Percentiles rank a stretch among this genome's conserved stretches.
Evolutionary conservation across 2,329 filamentous ascomycete species (phyloP).

Genomic region (Colletotrichum sublineola): DNA sequence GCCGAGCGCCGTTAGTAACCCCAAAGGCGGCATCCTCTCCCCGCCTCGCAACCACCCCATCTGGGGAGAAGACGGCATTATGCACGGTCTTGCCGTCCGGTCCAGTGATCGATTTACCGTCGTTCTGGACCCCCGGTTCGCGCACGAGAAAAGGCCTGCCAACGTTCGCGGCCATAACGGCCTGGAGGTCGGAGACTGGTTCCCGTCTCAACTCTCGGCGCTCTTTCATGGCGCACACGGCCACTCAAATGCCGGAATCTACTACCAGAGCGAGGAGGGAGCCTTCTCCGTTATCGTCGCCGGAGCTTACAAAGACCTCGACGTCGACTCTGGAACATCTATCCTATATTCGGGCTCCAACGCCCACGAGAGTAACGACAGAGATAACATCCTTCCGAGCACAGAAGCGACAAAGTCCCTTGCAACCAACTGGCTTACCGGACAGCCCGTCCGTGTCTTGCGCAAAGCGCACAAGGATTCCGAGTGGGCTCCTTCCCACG

Average conservation of each 20-base stretch:
- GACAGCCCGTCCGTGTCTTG: slow-evolving; percentile 49
- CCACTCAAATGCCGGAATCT: slow-evolving; percentile 62
- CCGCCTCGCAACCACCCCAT: slow-evolving; percentile 45
- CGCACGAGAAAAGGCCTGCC: slow-evolving; percentile 27
- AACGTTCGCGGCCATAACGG: slow-evolving; percentile 50
- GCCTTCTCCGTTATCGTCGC: slow-evolving; percentile 69
- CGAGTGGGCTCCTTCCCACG: slow-evolving; percentile 35
- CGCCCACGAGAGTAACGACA: slow-evolving; percentile 42
- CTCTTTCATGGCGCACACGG: slow-evolving; percentile 69
- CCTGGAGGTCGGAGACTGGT: slow-evolving; percentile 61
- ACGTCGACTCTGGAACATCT: slow-evolving; percentile 46
- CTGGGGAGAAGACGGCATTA: slow-evolving; percentile 49
- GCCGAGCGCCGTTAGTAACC: no score
- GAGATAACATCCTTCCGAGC: neutral
- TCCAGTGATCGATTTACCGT: neutral
- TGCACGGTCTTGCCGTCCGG: slow-evolving; percentile 46
- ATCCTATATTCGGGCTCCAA: slow-evolving; percentile 48
- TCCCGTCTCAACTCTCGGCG: slow-evolving; percentile 63
- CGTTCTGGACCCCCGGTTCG: slow-evolving; percentile 44
- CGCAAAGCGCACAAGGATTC: slow-evolving; percentile 43
- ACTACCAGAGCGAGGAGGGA: slow-evolving; percentile 56
- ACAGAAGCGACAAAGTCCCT: slow-evolving; percentile 44
- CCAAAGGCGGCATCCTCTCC: neutral
- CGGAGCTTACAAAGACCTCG: slow-evolving; percentile 46
- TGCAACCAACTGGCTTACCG: slow-evolving; percentile 36